Evolutionary conservation across 179 eudicot genomes (phyloP), one percentile per base, ranked within the genome.

Genomic region (Silene noctiflora): DNA sequence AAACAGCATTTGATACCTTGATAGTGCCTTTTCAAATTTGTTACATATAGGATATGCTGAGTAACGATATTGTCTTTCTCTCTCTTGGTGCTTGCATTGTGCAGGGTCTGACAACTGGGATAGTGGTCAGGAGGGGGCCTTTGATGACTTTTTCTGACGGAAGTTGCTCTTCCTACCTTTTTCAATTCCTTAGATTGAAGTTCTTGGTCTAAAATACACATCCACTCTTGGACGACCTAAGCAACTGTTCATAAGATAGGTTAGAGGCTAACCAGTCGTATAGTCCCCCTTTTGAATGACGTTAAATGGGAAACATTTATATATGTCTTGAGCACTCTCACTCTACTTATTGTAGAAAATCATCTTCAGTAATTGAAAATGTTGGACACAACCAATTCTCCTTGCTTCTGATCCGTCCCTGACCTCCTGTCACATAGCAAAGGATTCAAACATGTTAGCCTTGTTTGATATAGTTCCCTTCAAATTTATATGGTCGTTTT

Each of bases 111-210:
- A 83, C 80, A 90, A 88, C 86, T 88, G 97, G 91, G 96, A 91
- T 87, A 87, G 89, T 86, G 99, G 90, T 77, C 86, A 77, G 91
- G 97, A 95, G 93, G 97, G 97, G 92, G 93, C 92, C 78, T 95
- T 95, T 72, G 93, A 95, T 86, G 96, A 95, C 85, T 93, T 89
- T 84, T 95, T 93, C 88, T 95, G 90, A 95, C 74, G 91, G 88
- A 78, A 75, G 78, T 84, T 86, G 88, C 86, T 81, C 86, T 80
- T 84, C 79, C 77, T 78, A 75, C 78, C 75, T 83, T 75, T 82
- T 82, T 77, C 72, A 71, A 69, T 81, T 83, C 85, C 79, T 90
- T 62, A 83, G 76, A 75, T 77, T 73, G 75, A 71, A 73, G 63
- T 72, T 74, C 69, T 25, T 69, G 69, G 76, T 62, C 81, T 81